Evolutionary conservation across 192 early-diverging fungal genomes (phyloP).

Genomic region (Backusella circina): DNA sequence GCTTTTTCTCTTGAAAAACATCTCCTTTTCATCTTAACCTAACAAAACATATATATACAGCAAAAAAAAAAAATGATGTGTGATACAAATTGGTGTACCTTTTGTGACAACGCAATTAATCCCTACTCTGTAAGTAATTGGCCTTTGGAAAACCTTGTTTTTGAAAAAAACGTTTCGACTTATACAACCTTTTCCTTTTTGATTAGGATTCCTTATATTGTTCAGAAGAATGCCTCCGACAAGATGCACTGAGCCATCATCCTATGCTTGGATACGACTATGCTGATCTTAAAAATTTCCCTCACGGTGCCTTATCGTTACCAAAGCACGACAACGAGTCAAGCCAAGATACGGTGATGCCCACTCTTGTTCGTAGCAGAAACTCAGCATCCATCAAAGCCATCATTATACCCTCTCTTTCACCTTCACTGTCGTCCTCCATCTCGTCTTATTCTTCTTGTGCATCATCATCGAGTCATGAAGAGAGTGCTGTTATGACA

Average conservation of each 20-base stretch:
- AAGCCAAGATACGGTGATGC: neutral
- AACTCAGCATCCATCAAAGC: constrained; percentile 4
- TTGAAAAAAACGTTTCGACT: neutral
- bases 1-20: neutral
- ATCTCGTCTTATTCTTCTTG: neutral
- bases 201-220: constrained; percentile 29
- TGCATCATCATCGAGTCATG: neutral
- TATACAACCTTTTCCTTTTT: neutral
- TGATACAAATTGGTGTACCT: constrained; percentile 25
- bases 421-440: neutral
- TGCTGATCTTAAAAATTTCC: constrained; percentile 24
- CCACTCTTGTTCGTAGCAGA: neutral
- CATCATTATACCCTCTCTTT: constrained; percentile 3
- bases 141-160: neutral
- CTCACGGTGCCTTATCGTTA: constrained; percentile 34
- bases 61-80: constrained; percentile 11
- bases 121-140: constrained; percentile 17
- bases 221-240: constrained; percentile 26
- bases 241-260: constrained; percentile 24
- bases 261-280: constrained; percentile 29
- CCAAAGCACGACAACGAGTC: neutral
- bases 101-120: constrained; percentile 19
- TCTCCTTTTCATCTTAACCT: neutral
- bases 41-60: neutral
- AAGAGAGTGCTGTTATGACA: neutral